Conservation (phyloP, 306 rosid species). For the Mimosa pudica region DNA sequence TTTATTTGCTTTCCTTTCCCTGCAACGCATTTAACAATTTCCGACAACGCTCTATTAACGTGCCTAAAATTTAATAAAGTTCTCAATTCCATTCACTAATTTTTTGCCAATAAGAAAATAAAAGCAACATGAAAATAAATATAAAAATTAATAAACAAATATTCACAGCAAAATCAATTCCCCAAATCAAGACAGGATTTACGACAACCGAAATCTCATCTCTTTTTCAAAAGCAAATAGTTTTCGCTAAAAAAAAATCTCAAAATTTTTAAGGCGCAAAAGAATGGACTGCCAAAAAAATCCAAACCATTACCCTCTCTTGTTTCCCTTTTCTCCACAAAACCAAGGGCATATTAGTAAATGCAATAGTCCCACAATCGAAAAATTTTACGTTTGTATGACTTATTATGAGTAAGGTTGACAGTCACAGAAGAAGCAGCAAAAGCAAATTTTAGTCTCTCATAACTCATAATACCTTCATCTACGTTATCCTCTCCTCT, state of each 20-base stretch:
- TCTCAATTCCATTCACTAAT: not conserved
- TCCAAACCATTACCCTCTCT: not conserved
- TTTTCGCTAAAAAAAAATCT: not conserved
- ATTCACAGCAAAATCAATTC: not conserved
- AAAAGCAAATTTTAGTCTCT: not conserved
- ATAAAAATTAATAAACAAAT: too few species aligned
- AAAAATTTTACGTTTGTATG: too few species aligned
- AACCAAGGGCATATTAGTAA: not conserved
- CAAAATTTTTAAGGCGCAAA: not conserved
- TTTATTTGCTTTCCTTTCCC: not conserved
- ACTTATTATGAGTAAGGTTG: too few species aligned
- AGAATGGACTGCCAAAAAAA: not conserved
- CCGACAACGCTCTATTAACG: not conserved
- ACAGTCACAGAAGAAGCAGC: not conserved
- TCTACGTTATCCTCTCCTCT: conserved; percentile 37
- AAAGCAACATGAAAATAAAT: too few species aligned
- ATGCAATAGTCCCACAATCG: not conserved
- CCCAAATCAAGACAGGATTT: not conserved
- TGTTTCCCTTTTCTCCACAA: not conserved
- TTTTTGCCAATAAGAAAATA: not conserved
- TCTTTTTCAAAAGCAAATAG: not conserved
- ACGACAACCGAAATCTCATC: not conserved
- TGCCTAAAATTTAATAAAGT: too few species aligned
- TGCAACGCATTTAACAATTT: not conserved
- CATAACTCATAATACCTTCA: not conserved